phyloP scores from a whole-genome alignment of 2,329 filamentous ascomycete species.

The Trichoderma hamatum region DNA sequence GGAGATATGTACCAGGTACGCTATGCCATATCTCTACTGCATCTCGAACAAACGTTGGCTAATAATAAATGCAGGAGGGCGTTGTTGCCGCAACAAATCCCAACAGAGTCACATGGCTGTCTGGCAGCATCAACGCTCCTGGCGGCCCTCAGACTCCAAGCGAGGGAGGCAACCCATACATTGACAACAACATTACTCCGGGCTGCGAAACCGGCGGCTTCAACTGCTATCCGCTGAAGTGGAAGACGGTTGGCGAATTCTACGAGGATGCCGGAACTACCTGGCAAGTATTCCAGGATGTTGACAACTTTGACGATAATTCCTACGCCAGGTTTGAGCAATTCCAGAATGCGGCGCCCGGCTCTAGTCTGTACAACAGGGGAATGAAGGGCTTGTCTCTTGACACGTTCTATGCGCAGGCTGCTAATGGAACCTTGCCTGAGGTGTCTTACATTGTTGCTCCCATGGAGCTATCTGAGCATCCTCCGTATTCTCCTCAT shows the following conservation, averaged over 20 bases:
- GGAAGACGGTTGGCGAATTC: conserved; percentile 55
- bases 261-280: conserved; percentile 52
- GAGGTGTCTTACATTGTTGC: conserved; percentile 56
- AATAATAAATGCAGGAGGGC: conserved; percentile 40
- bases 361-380: conserved; percentile 48
- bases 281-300: conserved; percentile 56
- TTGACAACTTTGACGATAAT: conserved; percentile 58
- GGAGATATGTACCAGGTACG: conserved; percentile 57
- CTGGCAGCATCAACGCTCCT: conserved; percentile 55
- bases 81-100: conserved; percentile 57
- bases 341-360: conserved; percentile 49
- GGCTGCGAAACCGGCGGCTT: conserved; percentile 48
- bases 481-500: conserved; percentile 55
- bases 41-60: not conserved
- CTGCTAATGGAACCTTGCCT: conserved; percentile 54
- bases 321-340: conserved; percentile 57
- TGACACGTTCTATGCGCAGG: conserved; percentile 53
- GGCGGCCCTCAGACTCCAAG: conserved; percentile 46
- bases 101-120: conserved; percentile 55
- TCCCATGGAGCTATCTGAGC: conserved; percentile 55
- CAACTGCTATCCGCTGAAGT: conserved; percentile 57
- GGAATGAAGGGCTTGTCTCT: conserved; percentile 53
- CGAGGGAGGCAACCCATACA: conserved; percentile 49
- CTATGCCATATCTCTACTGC: not conserved
- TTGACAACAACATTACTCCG: conserved; percentile 54